phyloP scores from a whole-genome alignment of 805 yeast species.

The Ogataea philodendri region DNA sequence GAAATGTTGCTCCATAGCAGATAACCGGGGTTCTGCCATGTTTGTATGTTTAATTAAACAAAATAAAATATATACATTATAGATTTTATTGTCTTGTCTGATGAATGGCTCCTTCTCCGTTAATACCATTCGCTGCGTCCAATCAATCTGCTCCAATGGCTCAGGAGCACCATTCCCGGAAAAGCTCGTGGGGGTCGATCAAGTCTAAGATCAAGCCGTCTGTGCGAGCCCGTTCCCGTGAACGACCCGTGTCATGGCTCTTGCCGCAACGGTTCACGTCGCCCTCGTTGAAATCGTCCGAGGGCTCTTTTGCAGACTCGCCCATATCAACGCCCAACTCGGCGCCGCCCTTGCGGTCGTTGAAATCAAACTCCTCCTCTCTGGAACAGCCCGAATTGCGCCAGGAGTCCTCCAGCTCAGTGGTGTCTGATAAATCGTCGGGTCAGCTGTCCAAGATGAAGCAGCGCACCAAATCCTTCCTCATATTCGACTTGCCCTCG shows the following conservation, averaged over 20 bases:
- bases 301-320: background rate
- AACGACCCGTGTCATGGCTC: slow-evolving; percentile 13
- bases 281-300: slow-evolving; percentile 5
- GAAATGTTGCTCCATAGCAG: slow-evolving; percentile 79
- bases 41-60: background rate
- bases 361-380: slow-evolving; percentile 6
- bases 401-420: slow-evolving; percentile 14
- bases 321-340: slow-evolving; percentile 1
- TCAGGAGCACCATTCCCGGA: slow-evolving; percentile 3
- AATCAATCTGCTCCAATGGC: no score
- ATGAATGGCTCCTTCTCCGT: no score
- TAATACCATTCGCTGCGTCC: no score
- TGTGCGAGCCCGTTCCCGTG: slow-evolving; percentile 11
- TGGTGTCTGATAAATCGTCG: slow-evolving; percentile 13
- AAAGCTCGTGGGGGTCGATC: slow-evolving; percentile 24
- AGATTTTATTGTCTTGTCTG: slow-evolving; percentile 2
- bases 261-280: slow-evolving; percentile 17
- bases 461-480: slow-evolving; percentile 18
- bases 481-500: slow-evolving; percentile 20
- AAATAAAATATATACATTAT: slow-evolving; percentile 1
- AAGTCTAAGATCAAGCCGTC: slow-evolving; percentile 20
- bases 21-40: slow-evolving; percentile 26
- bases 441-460: slow-evolving; percentile 15
- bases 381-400: slow-evolving; percentile 6
- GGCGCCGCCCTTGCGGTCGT: slow-evolving; percentile 6